These are phyloP conservation scores for Xylaria scruposa DNA, from an alignment of 495 filamentous ascomycete species.

Conservation along the genomic window DNA sequence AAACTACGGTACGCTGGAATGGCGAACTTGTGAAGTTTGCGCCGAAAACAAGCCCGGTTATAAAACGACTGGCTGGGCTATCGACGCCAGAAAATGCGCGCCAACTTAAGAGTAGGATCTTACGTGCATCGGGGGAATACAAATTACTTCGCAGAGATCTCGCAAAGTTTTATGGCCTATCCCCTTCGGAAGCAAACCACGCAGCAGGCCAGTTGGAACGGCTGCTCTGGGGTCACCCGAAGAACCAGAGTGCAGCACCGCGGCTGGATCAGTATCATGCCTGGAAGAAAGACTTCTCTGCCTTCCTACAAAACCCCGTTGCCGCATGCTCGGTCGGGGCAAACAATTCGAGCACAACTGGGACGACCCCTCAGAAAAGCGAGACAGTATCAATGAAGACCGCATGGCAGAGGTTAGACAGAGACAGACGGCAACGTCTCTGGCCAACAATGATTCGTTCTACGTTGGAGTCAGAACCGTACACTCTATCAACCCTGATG, in stretches of 20 bases:
- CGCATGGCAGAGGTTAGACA: conserved; percentile 48
- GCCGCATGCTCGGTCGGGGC: background rate
- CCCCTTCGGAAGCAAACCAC: conserved; percentile 30
- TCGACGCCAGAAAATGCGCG: background rate
- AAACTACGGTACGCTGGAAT: background rate
- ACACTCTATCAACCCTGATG: conserved; percentile 55
- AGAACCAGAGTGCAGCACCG: conserved; percentile 5
- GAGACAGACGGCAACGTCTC: conserved; percentile 36
- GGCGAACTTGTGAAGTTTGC: background rate
- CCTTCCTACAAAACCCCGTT: background rate
- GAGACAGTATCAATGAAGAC: conserved; percentile 42
- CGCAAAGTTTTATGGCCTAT: conserved; percentile 21
- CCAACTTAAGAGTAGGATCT: conserved; percentile 30
- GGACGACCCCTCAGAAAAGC: background rate
- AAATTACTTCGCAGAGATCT: conserved; percentile 25
- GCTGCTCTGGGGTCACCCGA: conserved; percentile 24
- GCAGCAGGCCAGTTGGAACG: conserved; percentile 33
- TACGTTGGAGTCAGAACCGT: conserved; percentile 55
- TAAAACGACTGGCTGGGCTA: background rate
- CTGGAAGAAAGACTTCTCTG: conserved; percentile 32
- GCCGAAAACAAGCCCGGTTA: background rate
- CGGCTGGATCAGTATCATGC: conserved; percentile 33
- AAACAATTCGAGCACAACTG: background rate
- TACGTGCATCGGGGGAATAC: conserved; percentile 22
- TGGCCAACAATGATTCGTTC: conserved; percentile 64